Conservation (phyloP, 1,139 yeast species). For the Pichia sp. region DNA sequence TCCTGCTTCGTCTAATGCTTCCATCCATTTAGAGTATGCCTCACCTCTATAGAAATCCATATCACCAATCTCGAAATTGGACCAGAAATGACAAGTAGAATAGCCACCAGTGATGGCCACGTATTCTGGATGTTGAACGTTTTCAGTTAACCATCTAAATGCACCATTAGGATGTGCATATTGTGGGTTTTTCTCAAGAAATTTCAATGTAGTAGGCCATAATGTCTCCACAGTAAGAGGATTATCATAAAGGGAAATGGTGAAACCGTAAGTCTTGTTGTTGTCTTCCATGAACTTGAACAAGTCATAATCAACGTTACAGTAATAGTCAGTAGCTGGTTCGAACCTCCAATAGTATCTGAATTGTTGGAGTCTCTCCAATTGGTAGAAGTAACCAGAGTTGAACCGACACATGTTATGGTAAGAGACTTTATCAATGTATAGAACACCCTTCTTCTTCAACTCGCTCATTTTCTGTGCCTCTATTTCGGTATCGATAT, state of each 20-base stretch:
- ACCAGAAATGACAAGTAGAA: conserved; percentile 83
- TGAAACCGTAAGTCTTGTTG: conserved; percentile 44
- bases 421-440: conserved; percentile 40
- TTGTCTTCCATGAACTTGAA: conserved; percentile 47
- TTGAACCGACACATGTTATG: conserved; percentile 53
- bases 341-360: conserved; percentile 52
- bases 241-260: conserved; percentile 43
- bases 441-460: conserved; percentile 35
- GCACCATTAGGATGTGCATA: conserved; percentile 42
- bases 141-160: conserved; percentile 46
- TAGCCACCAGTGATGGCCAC: conserved; percentile 38
- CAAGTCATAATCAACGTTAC: conserved; percentile 44
- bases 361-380: conserved; percentile 39
- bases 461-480: conserved; percentile 29
- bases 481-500: conserved; percentile 34
- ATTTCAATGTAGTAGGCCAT: conserved; percentile 46
- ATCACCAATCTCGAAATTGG: conserved; percentile 85
- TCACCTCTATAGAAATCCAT: conserved; percentile 65
- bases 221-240: conserved; percentile 38
- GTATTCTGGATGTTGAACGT: conserved; percentile 41
- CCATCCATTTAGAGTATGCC: conserved; percentile 59
- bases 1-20: conserved; percentile 58
- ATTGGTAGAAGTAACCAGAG: conserved; percentile 40
- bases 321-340: conserved; percentile 43
- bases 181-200: conserved; percentile 40